Evolutionary conservation across 805 yeast species (phyloP).

Genomic region (Candida gorgasii): DNA sequence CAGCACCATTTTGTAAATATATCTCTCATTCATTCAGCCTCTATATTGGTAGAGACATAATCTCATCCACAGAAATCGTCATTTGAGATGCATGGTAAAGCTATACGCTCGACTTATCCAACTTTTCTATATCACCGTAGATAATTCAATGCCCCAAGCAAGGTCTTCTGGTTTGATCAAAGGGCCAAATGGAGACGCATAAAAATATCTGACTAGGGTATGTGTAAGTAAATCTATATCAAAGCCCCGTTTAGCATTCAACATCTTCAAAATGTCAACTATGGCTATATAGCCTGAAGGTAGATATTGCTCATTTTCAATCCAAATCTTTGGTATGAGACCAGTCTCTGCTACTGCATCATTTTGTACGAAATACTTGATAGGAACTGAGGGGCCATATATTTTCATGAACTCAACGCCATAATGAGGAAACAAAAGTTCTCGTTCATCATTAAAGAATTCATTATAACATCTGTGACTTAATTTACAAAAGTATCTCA

Average conservation of each 20-base stretch:
- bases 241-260: neutral
- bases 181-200: conserved; percentile 1
- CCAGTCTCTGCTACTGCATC: neutral
- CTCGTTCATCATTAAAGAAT: neutral
- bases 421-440: neutral
- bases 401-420: neutral
- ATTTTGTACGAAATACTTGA: neutral
- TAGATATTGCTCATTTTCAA: conserved; percentile 1
- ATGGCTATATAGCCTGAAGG: neutral
- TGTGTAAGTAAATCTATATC: neutral
- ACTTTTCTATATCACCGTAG: neutral
- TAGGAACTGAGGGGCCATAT: neutral
- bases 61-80: neutral
- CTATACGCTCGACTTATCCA: neutral
- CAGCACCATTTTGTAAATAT: neutral
- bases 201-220: neutral
- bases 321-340: neutral
- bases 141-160: neutral
- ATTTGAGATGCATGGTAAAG: neutral
- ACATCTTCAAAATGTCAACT: neutral
- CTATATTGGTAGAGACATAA: neutral
- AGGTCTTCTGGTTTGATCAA: neutral
- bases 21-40: neutral
- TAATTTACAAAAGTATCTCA: conserved; percentile 1
- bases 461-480: neutral